Percentiles rank a stretch among this genome's conserved stretches.
Conservation (phyloP, 176 grass and related monocot genomes). For the Eleusine indica region DNA sequence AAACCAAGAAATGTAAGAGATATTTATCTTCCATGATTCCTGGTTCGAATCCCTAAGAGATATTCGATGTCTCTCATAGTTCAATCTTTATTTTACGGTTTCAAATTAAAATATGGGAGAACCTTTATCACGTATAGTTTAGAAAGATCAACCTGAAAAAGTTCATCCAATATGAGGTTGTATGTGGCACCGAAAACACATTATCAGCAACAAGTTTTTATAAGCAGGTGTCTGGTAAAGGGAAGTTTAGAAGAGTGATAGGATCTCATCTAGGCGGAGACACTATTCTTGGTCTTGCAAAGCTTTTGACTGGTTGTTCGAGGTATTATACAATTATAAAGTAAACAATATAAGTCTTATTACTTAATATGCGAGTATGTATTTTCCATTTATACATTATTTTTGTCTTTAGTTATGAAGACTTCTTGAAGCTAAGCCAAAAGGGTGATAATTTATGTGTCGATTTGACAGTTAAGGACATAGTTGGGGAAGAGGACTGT, state of each 20-base stretch:
- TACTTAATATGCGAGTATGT: not conserved
- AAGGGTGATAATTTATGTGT: conserved; percentile 83
- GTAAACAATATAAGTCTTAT: not conserved
- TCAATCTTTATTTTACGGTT: too few species aligned
- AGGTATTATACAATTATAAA: conserved; percentile 54
- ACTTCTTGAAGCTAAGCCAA: conserved; percentile 90
- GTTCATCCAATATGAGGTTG: too few species aligned
- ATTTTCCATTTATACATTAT: too few species aligned
- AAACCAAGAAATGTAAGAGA: too few species aligned
- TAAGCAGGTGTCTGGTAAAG: conserved; percentile 85
- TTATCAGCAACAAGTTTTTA: conserved; percentile 22
- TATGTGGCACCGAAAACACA: too few species aligned
- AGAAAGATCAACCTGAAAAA: too few species aligned
- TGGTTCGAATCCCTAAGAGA: too few species aligned
- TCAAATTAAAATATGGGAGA: too few species aligned
- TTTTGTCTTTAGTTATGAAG: conserved; percentile 70
- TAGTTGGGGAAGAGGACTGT: conserved; percentile 87
- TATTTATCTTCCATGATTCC: too few species aligned
- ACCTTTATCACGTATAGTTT: too few species aligned
- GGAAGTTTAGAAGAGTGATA: conserved; percentile 93
- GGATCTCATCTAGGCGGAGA: conserved; percentile 94
- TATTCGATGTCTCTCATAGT: too few species aligned
- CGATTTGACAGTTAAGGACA: conserved; percentile 94
- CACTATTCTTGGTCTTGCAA: conserved; percentile 51
- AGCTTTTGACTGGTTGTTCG: conserved; percentile 39